A percentile compares a stretch with the other conserved stretches of the same genome.
phyloP scores from a whole-genome alignment of 495 filamentous ascomycete species.

The Lophiostoma macrostomum region DNA sequence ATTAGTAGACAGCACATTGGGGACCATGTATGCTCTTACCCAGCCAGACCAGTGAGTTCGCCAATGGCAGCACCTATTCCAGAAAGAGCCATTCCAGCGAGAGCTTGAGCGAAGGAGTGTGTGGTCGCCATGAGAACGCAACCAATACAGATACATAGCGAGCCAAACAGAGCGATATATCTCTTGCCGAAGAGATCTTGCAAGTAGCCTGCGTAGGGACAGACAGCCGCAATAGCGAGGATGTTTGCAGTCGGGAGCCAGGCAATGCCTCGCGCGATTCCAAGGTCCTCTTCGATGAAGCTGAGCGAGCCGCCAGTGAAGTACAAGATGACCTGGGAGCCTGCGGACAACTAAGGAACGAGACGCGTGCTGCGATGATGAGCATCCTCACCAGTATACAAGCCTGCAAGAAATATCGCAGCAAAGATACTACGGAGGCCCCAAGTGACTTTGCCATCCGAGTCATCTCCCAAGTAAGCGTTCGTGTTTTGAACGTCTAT shows the following conservation, averaged over 20 bases:
- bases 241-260: slow-evolving; percentile 36
- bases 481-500: slow-evolving; percentile 32
- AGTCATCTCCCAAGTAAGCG: slow-evolving; percentile 36
- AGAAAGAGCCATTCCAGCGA: slow-evolving; percentile 33
- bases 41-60: slow-evolving; percentile 36
- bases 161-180: slow-evolving; percentile 35
- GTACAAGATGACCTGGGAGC: slow-evolving; percentile 38
- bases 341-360: too few relatives aligned
- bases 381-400: slow-evolving; percentile 34
- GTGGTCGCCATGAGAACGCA: slow-evolving; percentile 30
- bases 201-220: slow-evolving; percentile 35
- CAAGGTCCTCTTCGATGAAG: slow-evolving; percentile 34
- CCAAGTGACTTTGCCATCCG: slow-evolving; percentile 35
- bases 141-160: slow-evolving; percentile 29
- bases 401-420: slow-evolving; percentile 32
- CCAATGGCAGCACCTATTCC: slow-evolving; percentile 37
- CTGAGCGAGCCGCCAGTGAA: slow-evolving; percentile 34
- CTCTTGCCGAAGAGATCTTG: slow-evolving; percentile 38
- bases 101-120: slow-evolving; percentile 28
- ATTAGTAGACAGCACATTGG: not conserved
- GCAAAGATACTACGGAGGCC: slow-evolving; percentile 23
- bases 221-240: slow-evolving; percentile 32
- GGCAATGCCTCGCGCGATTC: slow-evolving; percentile 14
- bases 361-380: too few relatives aligned
- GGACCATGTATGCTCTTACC: slow-evolving; percentile 7